phyloP scores from a whole-genome alignment of 192 early-diverging fungal species.

The Coemansia sp. region DNA sequence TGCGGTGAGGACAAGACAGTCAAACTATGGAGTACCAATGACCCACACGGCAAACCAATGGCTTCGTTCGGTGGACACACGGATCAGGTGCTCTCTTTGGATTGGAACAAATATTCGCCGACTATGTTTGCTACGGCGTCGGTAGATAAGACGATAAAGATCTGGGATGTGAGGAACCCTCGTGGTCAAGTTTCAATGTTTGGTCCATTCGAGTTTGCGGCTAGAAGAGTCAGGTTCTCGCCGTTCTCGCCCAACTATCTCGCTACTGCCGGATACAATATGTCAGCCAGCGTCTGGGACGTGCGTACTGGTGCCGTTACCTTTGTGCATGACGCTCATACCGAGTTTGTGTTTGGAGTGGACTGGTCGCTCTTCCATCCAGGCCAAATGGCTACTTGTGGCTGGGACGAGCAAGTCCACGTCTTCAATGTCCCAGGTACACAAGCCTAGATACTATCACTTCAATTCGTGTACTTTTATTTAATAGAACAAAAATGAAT shows the following conservation, averaged over 20 bases:
- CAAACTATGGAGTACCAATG: conserved; percentile 90
- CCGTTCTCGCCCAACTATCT: conserved; percentile 85
- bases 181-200: conserved; percentile 74
- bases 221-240: conserved; percentile 89
- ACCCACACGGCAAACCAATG: conserved; percentile 61
- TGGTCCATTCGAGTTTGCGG: conserved; percentile 90
- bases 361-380: conserved; percentile 91
- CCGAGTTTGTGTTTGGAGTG: conserved; percentile 96
- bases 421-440: conserved; percentile 54
- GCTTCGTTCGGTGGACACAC: conserved; percentile 78
- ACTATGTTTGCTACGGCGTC: conserved; percentile 85
- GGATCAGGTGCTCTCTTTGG: conserved; percentile 87
- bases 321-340: conserved; percentile 82
- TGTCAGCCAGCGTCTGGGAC: conserved; percentile 97
- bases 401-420: conserved; percentile 93
- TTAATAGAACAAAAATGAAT: neutral
- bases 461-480: neutral
- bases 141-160: conserved; percentile 85
- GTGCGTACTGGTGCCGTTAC: conserved; percentile 56
- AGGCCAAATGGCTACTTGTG: conserved; percentile 89
- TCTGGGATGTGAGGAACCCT: conserved; percentile 89
- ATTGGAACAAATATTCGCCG: conserved; percentile 97
- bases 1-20: conserved; percentile 89
- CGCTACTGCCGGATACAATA: conserved; percentile 90
- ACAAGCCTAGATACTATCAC: neutral